Evolutionary conservation across 345 rosid genomes (phyloP).

Genomic region (Salix udensis): DNA sequence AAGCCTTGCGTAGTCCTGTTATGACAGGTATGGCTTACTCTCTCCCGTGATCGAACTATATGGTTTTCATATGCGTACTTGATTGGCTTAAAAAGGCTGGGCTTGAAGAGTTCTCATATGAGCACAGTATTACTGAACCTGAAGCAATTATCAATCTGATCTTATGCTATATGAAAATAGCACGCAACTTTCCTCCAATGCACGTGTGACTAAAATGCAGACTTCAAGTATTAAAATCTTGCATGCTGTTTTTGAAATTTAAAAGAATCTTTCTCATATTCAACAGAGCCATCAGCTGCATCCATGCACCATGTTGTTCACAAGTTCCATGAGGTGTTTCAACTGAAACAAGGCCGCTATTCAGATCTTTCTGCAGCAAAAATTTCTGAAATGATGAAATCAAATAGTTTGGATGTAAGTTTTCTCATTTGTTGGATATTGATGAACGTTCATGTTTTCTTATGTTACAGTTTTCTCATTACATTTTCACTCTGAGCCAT

Average conservation of each 20-base stretch:
- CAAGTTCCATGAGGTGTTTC: conserved; percentile 85
- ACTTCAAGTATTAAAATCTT: not conserved
- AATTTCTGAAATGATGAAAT: conserved; percentile 84
- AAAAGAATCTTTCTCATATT: not conserved
- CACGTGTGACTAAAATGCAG: not conserved
- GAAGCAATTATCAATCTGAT: not conserved
- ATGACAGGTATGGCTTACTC: conserved; percentile 35
- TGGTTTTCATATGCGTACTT: not conserved
- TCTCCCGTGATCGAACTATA: not conserved
- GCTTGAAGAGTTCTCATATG: not conserved
- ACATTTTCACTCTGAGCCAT: not conserved
- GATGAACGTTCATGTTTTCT: not conserved
- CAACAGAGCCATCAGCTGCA: conserved; percentile 54
- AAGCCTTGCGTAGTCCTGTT: conserved; percentile 40
- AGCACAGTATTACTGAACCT: not conserved
- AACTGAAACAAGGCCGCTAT: conserved; percentile 77
- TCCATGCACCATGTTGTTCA: conserved; percentile 58
- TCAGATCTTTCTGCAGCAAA: conserved; percentile 74
- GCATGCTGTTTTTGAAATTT: not conserved
- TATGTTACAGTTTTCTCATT: not conserved
- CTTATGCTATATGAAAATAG: not conserved
- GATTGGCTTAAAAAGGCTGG: not conserved
- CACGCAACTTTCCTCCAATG: not conserved
- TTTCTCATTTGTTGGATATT: not conserved
- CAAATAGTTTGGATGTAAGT: conserved; percentile 72